These are phyloP conservation scores for Pythium pectinolyticum DNA, from an alignment of 352 stramenopile species.

Conservation along the genomic window DNA sequence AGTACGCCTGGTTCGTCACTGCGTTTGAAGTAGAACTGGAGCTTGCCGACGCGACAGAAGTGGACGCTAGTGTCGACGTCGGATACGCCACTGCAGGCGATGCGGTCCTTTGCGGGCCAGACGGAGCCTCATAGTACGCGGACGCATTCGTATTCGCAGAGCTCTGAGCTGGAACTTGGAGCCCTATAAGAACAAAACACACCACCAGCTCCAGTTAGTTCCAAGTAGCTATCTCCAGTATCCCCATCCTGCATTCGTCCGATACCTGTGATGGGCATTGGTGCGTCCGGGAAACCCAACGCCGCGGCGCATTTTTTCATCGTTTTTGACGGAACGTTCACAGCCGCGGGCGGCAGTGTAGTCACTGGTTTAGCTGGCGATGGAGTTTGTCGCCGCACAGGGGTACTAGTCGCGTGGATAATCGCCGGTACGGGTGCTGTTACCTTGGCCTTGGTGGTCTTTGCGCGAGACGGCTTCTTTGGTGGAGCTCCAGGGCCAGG, in stretches of 20 bases:
- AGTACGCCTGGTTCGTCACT: neutral
- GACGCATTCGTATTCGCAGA: neutral
- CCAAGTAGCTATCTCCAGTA: too few species aligned
- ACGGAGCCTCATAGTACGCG: neutral
- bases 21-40: constrained; percentile 1
- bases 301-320: constrained; percentile 17
- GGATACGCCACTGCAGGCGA: neutral
- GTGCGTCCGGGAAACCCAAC: constrained; percentile 45
- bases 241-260: too few species aligned
- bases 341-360: neutral
- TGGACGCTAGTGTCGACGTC: neutral
- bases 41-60: neutral
- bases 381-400: neutral
- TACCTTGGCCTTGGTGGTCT: neutral
- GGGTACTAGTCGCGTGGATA: too few species aligned
- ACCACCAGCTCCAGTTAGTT: too few species aligned
- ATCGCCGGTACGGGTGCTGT: neutral
- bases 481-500: too few species aligned
- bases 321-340: neutral
- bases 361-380: neutral
- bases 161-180: neutral
- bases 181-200: too few species aligned
- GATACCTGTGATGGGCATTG: constrained; percentile 36
- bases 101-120: neutral
- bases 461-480: neutral